Evolutionary conservation across 2,329 filamentous ascomycete species (phyloP), one percentile per base, ranked within the genome.

Genomic region (Penicillium polonicum): DNA sequence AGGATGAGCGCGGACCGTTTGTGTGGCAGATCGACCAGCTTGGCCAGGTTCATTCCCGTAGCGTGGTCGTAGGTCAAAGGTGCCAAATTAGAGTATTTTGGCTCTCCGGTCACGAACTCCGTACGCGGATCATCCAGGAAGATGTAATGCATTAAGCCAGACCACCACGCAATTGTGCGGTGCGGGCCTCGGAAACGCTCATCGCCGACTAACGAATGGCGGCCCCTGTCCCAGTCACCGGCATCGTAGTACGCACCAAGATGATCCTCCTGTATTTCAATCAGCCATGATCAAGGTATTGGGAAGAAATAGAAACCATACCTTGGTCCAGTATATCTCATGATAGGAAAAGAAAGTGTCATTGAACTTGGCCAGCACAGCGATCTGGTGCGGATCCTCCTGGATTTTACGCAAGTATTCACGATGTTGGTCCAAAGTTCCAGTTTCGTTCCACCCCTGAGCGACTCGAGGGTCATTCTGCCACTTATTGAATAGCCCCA

Each of bases 401-500:
- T 90, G 85, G 48, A 88, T 80, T 62, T 82, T 82, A 23, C 82
- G 80, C 52, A 91, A 80, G 31, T 33, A 33, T 33, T 33, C 31
- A 61, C 84, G 82, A 73, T 92, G 89, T 71, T 91, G 82, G 23
- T 90, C 88, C 48, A 90, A 73, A 2, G 88, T 88, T 29, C 89
- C 89, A 1, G 87, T 89, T 76, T 90, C 85, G 69, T 90, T 89
- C 89, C 89, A 92, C 4, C 88, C 88, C 67, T 87, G 83, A 5
- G 88, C 88, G 31, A 92, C 89, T 50, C 89, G 87, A 54, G 89
- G 89, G 70, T 92, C 89, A 69, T 92, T 92, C 75, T 92, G 89
- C 89, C 89, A 92, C 57, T 80, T 80, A 74, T 92, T 86, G 79
- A 92, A 92, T 4, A 90, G 79, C 12, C 78, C 75, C 48, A 92